Evolutionary conservation across 148 eudicot genomes (phyloP).

Genomic region (Rhododendron williamsianum): DNA sequence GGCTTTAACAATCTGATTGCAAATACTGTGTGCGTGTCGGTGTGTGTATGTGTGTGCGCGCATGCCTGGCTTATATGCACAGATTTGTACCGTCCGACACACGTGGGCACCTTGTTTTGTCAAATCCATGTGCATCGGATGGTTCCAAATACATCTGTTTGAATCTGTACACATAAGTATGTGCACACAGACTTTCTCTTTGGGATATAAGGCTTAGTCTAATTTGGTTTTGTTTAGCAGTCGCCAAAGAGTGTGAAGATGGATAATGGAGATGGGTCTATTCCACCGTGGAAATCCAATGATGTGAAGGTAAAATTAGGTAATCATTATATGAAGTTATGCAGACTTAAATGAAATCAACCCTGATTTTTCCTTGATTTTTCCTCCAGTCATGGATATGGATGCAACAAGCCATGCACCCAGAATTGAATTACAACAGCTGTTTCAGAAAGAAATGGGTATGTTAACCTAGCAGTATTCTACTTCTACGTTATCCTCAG

Average conservation of each 20-base stretch:
- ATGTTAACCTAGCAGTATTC: slow-evolving; percentile 6
- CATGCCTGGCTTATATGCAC: not conserved
- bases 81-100: not conserved
- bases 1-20: not conserved
- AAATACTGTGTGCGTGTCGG: not conserved
- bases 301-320: slow-evolving; percentile 70
- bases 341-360: not conserved
- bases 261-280: slow-evolving; percentile 47
- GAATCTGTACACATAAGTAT: not conserved
- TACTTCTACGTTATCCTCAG: not conserved
- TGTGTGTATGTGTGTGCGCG: not conserved
- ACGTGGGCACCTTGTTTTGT: not conserved
- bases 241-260: slow-evolving; percentile 42
- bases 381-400: slow-evolving; percentile 85
- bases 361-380: not conserved
- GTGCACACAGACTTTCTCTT: not conserved
- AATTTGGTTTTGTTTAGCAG: not conserved
- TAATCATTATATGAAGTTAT: not conserved
- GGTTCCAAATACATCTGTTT: not conserved
- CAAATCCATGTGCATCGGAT: not conserved
- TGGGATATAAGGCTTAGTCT: not conserved
- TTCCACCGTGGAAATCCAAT: slow-evolving; percentile 81
- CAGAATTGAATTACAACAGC: slow-evolving; percentile 77
- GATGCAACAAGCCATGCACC: slow-evolving; percentile 99
- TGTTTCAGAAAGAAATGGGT: slow-evolving; percentile 83